Evolutionary conservation across 2,329 filamentous ascomycete species (phyloP).

Genomic region (Aureobasidium uvarum): DNA sequence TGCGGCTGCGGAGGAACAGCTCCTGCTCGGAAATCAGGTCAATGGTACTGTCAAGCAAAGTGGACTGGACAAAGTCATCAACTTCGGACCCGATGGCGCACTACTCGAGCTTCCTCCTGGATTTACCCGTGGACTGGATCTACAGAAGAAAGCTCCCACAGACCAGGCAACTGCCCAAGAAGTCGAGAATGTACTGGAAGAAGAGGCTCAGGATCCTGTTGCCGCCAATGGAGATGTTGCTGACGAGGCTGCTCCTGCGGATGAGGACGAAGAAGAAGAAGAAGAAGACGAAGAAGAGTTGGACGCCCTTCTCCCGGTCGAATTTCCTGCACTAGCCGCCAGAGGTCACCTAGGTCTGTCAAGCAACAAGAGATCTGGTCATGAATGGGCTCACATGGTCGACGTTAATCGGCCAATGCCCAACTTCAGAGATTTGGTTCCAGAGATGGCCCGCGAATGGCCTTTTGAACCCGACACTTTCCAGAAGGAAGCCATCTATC

Average conservation of each 20-base stretch:
- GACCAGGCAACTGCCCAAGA: constrained; percentile 61
- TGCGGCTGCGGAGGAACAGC: constrained; percentile 77
- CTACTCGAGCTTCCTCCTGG: constrained; percentile 81
- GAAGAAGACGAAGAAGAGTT: constrained; percentile 61
- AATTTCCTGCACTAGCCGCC: constrained; percentile 88
- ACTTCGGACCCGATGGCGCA: constrained; percentile 72
- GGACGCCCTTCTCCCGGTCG: constrained; percentile 82
- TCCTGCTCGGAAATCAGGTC: constrained; percentile 47
- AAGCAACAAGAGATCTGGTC: constrained; percentile 69
- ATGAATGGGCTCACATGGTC: constrained; percentile 98
- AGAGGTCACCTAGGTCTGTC: constrained; percentile 72
- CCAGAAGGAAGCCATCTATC: constrained; percentile 97
- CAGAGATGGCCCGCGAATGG: constrained; percentile 94
- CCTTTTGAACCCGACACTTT: constrained; percentile 97
- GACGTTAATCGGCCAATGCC: constrained; percentile 88
- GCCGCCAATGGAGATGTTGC: constrained; percentile 40
- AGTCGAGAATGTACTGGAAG: constrained; percentile 63
- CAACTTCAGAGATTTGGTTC: constrained; percentile 92
- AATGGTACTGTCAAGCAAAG: constrained; percentile 44
- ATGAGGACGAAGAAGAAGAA: constrained; percentile 40
- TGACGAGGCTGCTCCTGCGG: constrained; percentile 43
- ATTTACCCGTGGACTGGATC: constrained; percentile 72
- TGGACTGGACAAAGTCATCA: constrained; percentile 79
- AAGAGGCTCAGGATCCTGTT: constrained; percentile 38
- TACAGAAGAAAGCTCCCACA: constrained; percentile 59